Conservation (phyloP, 768 basidiomycete species). For the Boletus eberwhitei region DNA sequence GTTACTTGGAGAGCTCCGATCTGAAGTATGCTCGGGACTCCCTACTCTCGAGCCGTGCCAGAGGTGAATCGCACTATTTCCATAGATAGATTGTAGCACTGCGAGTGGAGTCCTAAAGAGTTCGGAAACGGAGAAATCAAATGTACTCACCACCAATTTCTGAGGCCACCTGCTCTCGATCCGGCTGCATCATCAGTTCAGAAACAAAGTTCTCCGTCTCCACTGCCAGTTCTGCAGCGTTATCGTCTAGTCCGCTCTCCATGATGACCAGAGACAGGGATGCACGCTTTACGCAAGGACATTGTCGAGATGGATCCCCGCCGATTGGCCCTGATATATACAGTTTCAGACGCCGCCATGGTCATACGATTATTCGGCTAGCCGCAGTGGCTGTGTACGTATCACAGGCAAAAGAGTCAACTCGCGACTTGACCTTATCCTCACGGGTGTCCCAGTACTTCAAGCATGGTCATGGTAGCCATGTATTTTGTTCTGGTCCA, state of each 20-base stretch:
- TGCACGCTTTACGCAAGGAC: slow-evolving; percentile 2
- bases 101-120: not conserved
- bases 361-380: not conserved
- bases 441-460: no score
- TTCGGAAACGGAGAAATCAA: not conserved
- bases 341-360: slow-evolving; percentile 6
- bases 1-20: slow-evolving; percentile 13
- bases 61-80: slow-evolving; percentile 58
- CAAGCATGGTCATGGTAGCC: no score
- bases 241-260: slow-evolving; percentile 12
- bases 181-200: slow-evolving; percentile 32
- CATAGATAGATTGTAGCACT: slow-evolving; percentile 83
- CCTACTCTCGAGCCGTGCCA: slow-evolving; percentile 43
- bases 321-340: not conserved
- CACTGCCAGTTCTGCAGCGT: slow-evolving; percentile 11
- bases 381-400: no score
- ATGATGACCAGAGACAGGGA: slow-evolving; percentile 6
- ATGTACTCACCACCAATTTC: slow-evolving; percentile 43
- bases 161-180: slow-evolving; percentile 42
- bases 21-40: slow-evolving; percentile 5
- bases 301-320: slow-evolving; percentile 6
- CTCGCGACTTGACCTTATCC: no score
- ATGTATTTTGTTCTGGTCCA: no score
- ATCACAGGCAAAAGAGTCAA: no score
- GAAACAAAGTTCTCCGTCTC: slow-evolving; percentile 28